Conservation (phyloP, 73 alveolate species). For the Paramecium primaurelia region DNA sequence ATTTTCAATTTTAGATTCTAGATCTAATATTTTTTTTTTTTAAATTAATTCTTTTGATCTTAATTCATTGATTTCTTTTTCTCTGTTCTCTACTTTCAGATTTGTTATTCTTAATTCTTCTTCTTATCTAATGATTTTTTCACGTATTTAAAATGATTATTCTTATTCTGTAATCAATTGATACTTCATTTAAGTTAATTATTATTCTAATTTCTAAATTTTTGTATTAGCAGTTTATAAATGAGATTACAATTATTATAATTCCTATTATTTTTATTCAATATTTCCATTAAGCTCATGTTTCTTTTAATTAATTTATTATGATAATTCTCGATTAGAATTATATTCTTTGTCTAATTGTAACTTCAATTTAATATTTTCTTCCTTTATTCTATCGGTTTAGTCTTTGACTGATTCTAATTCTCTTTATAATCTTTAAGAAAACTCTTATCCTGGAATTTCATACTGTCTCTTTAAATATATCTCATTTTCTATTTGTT, state of each 20-base stretch:
- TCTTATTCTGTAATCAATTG: not conserved
- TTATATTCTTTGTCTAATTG: not conserved
- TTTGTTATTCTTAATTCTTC: not conserved
- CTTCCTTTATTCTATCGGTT: conserved; percentile 1
- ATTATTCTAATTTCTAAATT: not conserved
- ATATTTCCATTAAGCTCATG: not conserved
- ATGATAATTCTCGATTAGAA: not conserved
- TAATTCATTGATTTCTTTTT: not conserved
- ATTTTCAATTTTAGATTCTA: not conserved
- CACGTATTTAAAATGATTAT: not conserved
- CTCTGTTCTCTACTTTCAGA: conserved; percentile 3
- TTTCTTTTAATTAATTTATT: not conserved
- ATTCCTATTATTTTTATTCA: not conserved
- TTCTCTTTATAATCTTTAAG: not conserved
- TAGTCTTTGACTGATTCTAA: not conserved
- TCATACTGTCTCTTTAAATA: not conserved
- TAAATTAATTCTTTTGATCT: not conserved
- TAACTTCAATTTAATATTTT: not conserved
- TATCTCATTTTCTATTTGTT: not conserved
- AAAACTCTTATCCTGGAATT: not conserved
- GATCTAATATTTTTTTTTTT: not conserved
- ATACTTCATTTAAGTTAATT: not conserved
- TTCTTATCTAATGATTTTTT: not conserved
- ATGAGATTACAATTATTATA: not conserved
- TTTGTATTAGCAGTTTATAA: not conserved